Conservation (phyloP, 495 filamentous ascomycete species). For the Penicillium steckii region DNA sequence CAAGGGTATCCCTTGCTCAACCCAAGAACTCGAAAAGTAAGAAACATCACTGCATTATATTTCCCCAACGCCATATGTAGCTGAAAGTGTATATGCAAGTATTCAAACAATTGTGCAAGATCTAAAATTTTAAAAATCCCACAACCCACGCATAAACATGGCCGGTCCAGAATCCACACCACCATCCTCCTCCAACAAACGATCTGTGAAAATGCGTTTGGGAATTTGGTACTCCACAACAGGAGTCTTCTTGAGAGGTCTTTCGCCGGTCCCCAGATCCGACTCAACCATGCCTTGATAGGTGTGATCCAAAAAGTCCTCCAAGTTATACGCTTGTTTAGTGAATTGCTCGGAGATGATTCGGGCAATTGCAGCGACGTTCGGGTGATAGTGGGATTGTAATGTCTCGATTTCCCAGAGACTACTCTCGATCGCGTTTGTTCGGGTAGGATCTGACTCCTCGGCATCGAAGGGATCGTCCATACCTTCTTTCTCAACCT, state of each 20-base stretch:
- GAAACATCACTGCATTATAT: slow-evolving; percentile 1
- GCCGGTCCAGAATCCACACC: slow-evolving; percentile 41
- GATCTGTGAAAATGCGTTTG: slow-evolving; percentile 72
- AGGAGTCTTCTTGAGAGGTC: slow-evolving; percentile 78
- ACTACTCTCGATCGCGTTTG: slow-evolving; percentile 84
- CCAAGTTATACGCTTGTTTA: slow-evolving; percentile 85
- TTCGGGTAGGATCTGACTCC: slow-evolving; percentile 81
- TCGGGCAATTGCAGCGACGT: slow-evolving; percentile 89
- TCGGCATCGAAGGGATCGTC: slow-evolving; percentile 74
- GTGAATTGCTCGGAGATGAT: slow-evolving; percentile 98
- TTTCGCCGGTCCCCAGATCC: slow-evolving; percentile 63
- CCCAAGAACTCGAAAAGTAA: background rate
- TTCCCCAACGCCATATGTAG: slow-evolving; percentile 3
- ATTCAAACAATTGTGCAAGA: too few species aligned
- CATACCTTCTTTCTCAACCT: slow-evolving; percentile 64
- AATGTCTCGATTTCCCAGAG: slow-evolving; percentile 92
- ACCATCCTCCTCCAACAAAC: slow-evolving; percentile 43
- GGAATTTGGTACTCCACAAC: slow-evolving; percentile 94
- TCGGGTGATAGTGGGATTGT: slow-evolving; percentile 94
- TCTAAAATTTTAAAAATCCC: slow-evolving; percentile 32
- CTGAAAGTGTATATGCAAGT: slow-evolving; percentile 5
- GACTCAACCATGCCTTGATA: slow-evolving; percentile 84
- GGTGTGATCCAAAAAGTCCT: slow-evolving; percentile 95
- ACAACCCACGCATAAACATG: slow-evolving; percentile 36
- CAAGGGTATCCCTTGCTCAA: too few species aligned